Evolutionary conservation across 306 rosid genomes (phyloP), one percentile per base, ranked within the genome.

Genomic region (Prunus mira): DNA sequence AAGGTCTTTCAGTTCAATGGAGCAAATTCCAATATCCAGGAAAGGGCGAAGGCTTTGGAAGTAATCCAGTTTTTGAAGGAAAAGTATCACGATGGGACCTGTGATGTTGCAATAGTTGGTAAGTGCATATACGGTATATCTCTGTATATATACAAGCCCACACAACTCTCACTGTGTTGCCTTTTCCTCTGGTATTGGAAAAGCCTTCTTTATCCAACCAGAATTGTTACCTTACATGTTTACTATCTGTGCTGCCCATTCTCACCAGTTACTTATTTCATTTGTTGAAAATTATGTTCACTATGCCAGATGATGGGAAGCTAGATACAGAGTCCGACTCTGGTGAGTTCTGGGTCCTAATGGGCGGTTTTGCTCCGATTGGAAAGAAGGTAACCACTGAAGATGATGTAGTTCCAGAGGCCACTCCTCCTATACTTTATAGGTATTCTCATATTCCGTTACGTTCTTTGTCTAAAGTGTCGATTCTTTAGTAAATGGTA

Each of bases 291-390:
- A 73, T 71, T 47, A 30, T 76, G 75, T 81, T 58, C 62, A 19
- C 55, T 61, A 47, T 85, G 77, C 78, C 84, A 96, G 99, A 96
- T 85, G 99, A 96, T 88, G 99, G 99, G 71, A 96, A 96, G 89
- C 82, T 96, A 76, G 99, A 96, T 74, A 96, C 99, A 1, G 99
- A 96, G 85, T 96, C 99, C 2, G 99, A 96, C 84, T 96, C 99
- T 0, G 99, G 99, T 77, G 99, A 96, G 78, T 96, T 96, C 79
- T 96, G 99, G 99, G 98, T 96, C 81, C 97, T 96, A 81, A 88
- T 96, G 71, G 99, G 99, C 79, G 99, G 99, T 70, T 96, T 96
- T 83, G 99, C 99, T 76, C 99, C 99, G 49, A 96, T 96, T 79
- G 97, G 92, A 73, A 96, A 96, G 90, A 96, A 92, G 86, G 89